Evolutionary conservation across 495 filamentous ascomycete genomes (phyloP).

Genomic region (Neurospora discreta): DNA sequence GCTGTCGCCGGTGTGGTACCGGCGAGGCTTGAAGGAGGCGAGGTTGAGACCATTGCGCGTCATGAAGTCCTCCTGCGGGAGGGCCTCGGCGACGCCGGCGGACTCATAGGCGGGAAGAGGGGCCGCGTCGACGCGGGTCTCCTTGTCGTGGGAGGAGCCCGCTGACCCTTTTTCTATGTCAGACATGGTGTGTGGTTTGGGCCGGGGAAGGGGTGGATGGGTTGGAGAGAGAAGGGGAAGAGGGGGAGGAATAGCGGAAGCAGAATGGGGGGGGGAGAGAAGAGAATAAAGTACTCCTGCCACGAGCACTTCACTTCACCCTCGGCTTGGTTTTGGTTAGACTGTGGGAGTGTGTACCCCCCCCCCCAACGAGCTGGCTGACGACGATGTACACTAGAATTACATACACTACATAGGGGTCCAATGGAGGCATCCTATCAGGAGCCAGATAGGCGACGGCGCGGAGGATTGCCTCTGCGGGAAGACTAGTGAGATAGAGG

Average conservation of each 20-base stretch:
- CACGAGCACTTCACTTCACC: background rate
- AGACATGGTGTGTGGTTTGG: background rate
- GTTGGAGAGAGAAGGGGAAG: background rate
- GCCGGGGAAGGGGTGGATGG: background rate
- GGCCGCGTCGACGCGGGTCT: background rate
- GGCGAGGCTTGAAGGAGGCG: constrained; percentile 37
- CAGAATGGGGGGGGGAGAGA: background rate
- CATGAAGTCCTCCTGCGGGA: constrained; percentile 25
- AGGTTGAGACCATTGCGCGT: constrained; percentile 42
- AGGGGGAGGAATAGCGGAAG: background rate
- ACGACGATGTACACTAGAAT: background rate
- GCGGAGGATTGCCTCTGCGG: background rate
- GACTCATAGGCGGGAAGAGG: constrained; percentile 13
- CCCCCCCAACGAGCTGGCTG: no score
- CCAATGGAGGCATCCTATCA: background rate
- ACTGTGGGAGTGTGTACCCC: background rate
- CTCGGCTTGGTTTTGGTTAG: background rate
- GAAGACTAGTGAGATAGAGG: background rate
- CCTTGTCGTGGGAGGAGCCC: constrained; percentile 8
- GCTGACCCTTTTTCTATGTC: background rate
- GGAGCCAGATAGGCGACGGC: background rate
- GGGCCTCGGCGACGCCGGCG: constrained; percentile 6
- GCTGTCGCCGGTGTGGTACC: constrained; percentile 20
- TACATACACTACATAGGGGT: background rate
- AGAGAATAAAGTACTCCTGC: background rate